Percentiles rank a stretch among this genome's conserved stretches.
phyloP scores from a whole-genome alignment of 2,329 filamentous ascomycete species.

The Cercospora nicotianae region DNA sequence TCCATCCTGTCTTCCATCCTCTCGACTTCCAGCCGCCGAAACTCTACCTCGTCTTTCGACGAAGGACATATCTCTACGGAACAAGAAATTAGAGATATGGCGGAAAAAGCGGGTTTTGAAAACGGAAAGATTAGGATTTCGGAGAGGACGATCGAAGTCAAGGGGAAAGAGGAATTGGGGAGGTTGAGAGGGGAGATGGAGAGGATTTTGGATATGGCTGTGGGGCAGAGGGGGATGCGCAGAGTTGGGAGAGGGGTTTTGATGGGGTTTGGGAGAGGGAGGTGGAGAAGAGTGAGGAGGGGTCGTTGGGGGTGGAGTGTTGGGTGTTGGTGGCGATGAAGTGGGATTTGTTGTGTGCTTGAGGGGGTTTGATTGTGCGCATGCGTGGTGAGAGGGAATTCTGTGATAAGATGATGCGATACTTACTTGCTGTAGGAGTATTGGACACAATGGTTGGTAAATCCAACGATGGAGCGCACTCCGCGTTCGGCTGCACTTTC shows the following conservation, averaged over 20 bases:
- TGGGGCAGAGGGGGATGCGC: slow-evolving; percentile 11
- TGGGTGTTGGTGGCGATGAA: slow-evolving; percentile 18
- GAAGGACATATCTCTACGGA: background rate
- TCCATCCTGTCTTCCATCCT: background rate
- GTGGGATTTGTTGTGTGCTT: slow-evolving; percentile 20
- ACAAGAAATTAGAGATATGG: background rate
- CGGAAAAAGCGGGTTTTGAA: slow-evolving; percentile 11
- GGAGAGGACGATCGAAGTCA: slow-evolving; percentile 9
- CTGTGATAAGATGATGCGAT: no score
- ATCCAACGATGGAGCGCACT: no score
- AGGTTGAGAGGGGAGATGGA: slow-evolving; percentile 12
- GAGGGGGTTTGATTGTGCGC: background rate
- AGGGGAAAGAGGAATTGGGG: slow-evolving; percentile 4
- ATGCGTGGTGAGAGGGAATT: background rate
- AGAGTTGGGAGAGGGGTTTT: slow-evolving; percentile 15
- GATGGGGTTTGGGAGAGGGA: slow-evolving; percentile 19
- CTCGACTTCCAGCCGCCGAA: background rate
- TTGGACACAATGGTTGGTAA: background rate
- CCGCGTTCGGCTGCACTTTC: no score
- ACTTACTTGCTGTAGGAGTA: background rate
- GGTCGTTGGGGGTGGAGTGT: slow-evolving; percentile 12
- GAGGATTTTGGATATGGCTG: slow-evolving; percentile 13
- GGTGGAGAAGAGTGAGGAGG: slow-evolving; percentile 1
- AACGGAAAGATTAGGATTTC: slow-evolving; percentile 10
- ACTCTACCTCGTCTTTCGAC: background rate